Conservation (phyloP, 768 basidiomycete genomes). For the Panaeolus cyanescens region DNA sequence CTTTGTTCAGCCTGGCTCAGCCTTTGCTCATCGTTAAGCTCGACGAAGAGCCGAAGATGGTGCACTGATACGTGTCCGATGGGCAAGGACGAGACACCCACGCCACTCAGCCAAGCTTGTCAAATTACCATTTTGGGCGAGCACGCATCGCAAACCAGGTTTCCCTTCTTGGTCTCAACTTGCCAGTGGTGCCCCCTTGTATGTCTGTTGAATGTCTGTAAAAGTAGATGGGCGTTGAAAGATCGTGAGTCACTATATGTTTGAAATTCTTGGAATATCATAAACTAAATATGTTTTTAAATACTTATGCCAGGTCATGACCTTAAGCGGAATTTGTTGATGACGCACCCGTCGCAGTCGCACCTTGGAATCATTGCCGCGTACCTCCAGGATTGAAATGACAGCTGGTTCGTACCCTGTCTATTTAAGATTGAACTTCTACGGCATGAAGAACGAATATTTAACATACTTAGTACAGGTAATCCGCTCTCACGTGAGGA, state of each 20-base stretch:
- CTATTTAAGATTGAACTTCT: not conserved
- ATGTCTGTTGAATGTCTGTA: too few species aligned
- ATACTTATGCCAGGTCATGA: not conserved
- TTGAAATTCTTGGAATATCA: not conserved
- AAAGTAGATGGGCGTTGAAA: too few species aligned
- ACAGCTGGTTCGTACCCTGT: not conserved
- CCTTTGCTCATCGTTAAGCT: too few species aligned
- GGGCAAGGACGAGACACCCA: conserved; percentile 19
- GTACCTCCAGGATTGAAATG: not conserved
- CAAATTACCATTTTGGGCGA: not conserved
- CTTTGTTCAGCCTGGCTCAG: too few species aligned
- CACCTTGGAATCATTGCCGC: not conserved
- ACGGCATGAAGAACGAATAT: not conserved
- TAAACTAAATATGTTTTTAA: not conserved
- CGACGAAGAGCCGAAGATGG: not conserved
- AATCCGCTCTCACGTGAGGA: not conserved
- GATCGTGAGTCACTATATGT: not conserved
- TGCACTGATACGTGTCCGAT: conserved; percentile 20
- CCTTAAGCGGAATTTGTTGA: not conserved
- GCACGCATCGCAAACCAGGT: not conserved
- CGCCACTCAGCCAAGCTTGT: not conserved
- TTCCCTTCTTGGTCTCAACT: not conserved
- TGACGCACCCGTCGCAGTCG: conserved; percentile 2
- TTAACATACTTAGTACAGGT: not conserved
- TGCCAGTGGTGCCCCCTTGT: not conserved